Conservation (phyloP, 2,329 filamentous ascomycete genomes). For the Aspergillus fumigatiaffinis region DNA sequence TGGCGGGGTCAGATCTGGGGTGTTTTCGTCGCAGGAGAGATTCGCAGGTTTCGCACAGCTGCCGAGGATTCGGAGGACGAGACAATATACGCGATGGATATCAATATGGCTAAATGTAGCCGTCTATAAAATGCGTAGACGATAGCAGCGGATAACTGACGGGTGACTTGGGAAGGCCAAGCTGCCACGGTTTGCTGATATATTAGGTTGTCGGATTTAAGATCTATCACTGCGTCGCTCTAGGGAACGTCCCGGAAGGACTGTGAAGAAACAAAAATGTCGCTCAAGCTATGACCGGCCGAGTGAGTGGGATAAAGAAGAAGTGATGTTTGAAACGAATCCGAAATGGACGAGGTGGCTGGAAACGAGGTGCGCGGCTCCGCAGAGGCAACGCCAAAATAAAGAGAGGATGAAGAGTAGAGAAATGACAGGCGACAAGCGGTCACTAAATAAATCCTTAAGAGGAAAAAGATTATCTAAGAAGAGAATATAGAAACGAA, state of each 20-base stretch:
- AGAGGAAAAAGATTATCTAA: conserved; percentile 10
- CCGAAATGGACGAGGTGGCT: conserved; percentile 37
- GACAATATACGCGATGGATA: conserved; percentile 5
- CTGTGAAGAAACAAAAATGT: conserved; percentile 17
- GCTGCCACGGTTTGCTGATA: conserved; percentile 12
- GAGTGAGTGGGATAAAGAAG: conserved; percentile 19
- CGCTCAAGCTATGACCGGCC: conserved; percentile 13
- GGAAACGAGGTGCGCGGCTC: conserved; percentile 30
- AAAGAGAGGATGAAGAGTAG: conserved; percentile 16
- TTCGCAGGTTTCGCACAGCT: conserved; percentile 16
- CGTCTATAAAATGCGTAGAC: conserved; percentile 11
- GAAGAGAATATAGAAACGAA: conserved; percentile 22
- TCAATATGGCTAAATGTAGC: conserved; percentile 7
- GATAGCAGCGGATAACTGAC: conserved; percentile 1
- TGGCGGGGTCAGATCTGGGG: conserved; percentile 14
- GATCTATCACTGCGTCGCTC: conserved; percentile 12
- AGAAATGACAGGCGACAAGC: conserved; percentile 12
- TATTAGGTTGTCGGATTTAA: conserved; percentile 14
- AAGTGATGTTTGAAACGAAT: conserved; percentile 27
- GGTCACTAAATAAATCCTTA: conserved; percentile 14
- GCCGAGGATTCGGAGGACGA: conserved; percentile 6
- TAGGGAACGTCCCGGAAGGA: conserved; percentile 15
- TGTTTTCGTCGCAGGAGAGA: conserved; percentile 10
- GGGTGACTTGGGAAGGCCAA: background rate
- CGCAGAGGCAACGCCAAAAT: conserved; percentile 14